Evolutionary conservation across 129 eudicot genomes (phyloP), one percentile per base, ranked within the genome.

Genomic region (Artemisia annua): DNA sequence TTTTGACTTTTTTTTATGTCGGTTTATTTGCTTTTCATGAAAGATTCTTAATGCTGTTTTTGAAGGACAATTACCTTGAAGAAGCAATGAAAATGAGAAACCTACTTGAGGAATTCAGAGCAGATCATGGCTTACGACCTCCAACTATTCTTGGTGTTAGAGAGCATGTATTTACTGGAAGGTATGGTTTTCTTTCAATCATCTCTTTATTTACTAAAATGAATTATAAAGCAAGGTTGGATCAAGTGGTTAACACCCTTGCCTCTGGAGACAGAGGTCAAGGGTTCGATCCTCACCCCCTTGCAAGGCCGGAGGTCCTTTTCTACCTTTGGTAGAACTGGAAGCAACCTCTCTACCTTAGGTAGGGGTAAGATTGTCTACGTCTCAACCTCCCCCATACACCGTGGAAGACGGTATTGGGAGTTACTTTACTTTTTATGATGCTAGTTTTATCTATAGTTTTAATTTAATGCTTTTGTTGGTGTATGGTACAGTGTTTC

Each of bases 101-200:
- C 80, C 91, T 94, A n/a, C 94, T 94, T 52, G 97, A 94, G 72
- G 99, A 94, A 80, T 94, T 94, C 62, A 76, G 84, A 55, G 91
- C 70, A 69, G 74, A 94, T 44, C 99, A 94, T 62, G 99, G 99
- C 22, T 81, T 94, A 64, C 89, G 96, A 28, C 89, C 93, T 71
- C 99, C 99, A 14, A 90, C 99, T 59, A 94, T 94, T 75, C 99
- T 94, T 65, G 99, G 99, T 73, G 99, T 94, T 22, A 90, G 99
- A 83, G 99, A 94, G 77, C 97, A 94, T 76, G 99, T 94, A 3
- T 94, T 94, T 74, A 94, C 99, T 1, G 99, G 97, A 86, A 94
- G 99, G 99, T 88, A 24, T 71, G 84, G 7, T 28, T 54, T 74
- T 24, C 15, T 72, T 57, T 72, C 70, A 48, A 7, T 50, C 63